Conservation (phyloP, 1,139 yeast genomes). For the Yamadazyma dendronema region DNA sequence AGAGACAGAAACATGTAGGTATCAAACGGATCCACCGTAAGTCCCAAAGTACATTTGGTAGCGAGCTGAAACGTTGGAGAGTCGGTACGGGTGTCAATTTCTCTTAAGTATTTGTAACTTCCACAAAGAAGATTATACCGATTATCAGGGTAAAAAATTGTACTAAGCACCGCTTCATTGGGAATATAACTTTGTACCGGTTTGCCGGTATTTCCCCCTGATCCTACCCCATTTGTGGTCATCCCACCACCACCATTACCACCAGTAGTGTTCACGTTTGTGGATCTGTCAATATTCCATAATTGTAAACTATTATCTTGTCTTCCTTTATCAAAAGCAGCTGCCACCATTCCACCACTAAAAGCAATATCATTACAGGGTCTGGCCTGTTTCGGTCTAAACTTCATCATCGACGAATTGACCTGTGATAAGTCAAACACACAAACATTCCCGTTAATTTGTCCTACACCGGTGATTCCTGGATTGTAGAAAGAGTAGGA, state of each 20-base stretch:
- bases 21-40: conserved; percentile 65
- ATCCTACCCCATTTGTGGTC: background rate
- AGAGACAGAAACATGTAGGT: conserved; percentile 67
- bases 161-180: conserved; percentile 72
- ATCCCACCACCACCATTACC: too few species aligned
- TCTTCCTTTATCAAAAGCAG: conserved; percentile 78
- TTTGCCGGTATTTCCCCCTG: conserved; percentile 23
- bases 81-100: conserved; percentile 71
- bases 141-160: conserved; percentile 64
- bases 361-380: conserved; percentile 77
- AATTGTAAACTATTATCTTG: conserved; percentile 76
- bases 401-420: conserved; percentile 39
- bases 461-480: conserved; percentile 74
- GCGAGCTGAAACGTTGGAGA: conserved; percentile 73
- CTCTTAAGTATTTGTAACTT: conserved; percentile 73
- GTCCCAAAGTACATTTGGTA: conserved; percentile 68
- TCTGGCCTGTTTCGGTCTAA: conserved; percentile 66
- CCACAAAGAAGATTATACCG: conserved; percentile 65
- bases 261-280: background rate
- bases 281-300: conserved; percentile 72
- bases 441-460: conserved; percentile 64
- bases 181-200: conserved; percentile 65
- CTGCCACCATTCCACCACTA: conserved; percentile 62
- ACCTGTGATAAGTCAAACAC: conserved; percentile 56
- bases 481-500: conserved; percentile 57